Conservation (phyloP, 177 flowering plant genomes). For the Vitis hybrid region DNA sequence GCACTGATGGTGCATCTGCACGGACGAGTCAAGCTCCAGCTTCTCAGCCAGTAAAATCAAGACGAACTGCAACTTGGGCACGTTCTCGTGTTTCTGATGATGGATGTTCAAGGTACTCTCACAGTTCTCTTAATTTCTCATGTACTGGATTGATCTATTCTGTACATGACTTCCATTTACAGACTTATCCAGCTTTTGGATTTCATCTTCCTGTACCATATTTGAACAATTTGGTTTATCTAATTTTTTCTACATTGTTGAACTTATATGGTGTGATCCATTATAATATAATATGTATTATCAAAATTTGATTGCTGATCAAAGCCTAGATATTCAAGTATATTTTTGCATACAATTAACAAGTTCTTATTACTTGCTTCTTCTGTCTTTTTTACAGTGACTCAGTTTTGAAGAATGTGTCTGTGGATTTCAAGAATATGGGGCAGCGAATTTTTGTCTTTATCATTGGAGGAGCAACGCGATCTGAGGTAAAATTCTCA, state of each 20-base stretch:
- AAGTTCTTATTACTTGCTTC: neutral
- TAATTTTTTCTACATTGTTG: no score
- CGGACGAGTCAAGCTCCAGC: slow-evolving; percentile 37
- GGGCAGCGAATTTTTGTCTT: slow-evolving; percentile 53
- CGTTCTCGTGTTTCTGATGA: slow-evolving; percentile 82
- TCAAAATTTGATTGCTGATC: neutral
- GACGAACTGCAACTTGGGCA: slow-evolving; percentile 93
- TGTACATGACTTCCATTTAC: neutral
- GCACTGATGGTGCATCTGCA: slow-evolving; percentile 29
- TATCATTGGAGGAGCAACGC: slow-evolving; percentile 53
- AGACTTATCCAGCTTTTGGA: no score
- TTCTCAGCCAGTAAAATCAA: slow-evolving; percentile 46
- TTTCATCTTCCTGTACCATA: no score
- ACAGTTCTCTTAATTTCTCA: neutral
- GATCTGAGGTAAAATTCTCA: slow-evolving; percentile 44
- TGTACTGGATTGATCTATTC: neutral
- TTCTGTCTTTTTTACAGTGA: slow-evolving; percentile 27
- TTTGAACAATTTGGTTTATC: no score
- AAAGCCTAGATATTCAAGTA: neutral
- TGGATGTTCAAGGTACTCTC: slow-evolving; percentile 83
- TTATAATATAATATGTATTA: neutral
- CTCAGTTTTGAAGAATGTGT: slow-evolving; percentile 30
- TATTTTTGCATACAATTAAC: no score
- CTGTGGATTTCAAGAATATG: slow-evolving; percentile 40
- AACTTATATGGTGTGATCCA: neutral